Percentiles rank a stretch among this genome's conserved stretches.
Conservation (phyloP, 768 basidiomycete species). For the Suillus sp. region DNA sequence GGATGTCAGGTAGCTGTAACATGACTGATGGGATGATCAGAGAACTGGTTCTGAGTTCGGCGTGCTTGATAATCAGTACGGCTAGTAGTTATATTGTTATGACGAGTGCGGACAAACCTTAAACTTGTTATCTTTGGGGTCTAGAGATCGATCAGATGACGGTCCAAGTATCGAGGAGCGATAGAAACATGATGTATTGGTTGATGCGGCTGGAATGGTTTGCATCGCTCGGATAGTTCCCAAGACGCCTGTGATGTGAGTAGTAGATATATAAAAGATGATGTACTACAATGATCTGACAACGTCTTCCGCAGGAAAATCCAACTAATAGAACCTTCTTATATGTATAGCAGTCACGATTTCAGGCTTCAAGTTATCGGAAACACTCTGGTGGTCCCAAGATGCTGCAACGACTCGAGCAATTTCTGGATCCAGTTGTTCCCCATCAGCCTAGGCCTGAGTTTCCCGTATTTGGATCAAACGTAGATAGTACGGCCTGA, state of each 20-base stretch:
- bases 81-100: too few species aligned
- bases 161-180: too few species aligned
- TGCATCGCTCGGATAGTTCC: conserved; percentile 30
- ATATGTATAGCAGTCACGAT: not conserved
- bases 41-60: too few species aligned
- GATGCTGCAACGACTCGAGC: not conserved
- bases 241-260: conserved; percentile 27
- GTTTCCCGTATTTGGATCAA: not conserved
- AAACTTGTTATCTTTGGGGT: too few species aligned
- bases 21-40: too few species aligned
- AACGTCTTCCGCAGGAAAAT: not conserved
- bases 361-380: not conserved
- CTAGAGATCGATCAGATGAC: too few species aligned
- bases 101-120: too few species aligned
- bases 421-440: not conserved
- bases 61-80: too few species aligned
- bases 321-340: not conserved
- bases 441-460: not conserved
- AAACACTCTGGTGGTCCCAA: not conserved
- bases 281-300: not conserved
- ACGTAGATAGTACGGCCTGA: not conserved
- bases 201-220: conserved; percentile 25
- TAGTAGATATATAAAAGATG: not conserved
- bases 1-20: too few species aligned
- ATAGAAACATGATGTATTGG: conserved; percentile 1